Evolutionary conservation across 345 rosid genomes (phyloP).

Genomic region (Trapa bicornis): DNA sequence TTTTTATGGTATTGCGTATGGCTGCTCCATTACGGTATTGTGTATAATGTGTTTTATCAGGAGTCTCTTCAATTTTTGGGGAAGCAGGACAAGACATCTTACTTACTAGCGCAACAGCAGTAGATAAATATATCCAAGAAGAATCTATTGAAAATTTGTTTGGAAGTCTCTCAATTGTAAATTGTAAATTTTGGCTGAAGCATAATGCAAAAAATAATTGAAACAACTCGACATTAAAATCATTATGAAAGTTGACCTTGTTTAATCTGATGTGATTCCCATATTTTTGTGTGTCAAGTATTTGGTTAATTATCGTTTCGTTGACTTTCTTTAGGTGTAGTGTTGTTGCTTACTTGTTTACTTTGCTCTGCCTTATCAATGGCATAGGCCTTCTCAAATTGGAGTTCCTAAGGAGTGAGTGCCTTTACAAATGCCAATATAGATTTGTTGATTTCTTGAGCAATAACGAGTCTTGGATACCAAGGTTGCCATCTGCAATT

Average conservation of each 20-base stretch:
- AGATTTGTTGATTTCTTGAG: conserved; percentile 44
- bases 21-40: background rate
- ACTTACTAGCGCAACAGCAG: background rate
- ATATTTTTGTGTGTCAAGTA: background rate
- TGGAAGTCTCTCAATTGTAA: too few species aligned
- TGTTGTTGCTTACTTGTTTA: background rate
- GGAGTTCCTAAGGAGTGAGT: conserved; percentile 43
- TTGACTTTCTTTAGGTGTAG: background rate
- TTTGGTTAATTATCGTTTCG: too few species aligned
- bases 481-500: conserved; percentile 41
- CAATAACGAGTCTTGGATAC: conserved; percentile 23
- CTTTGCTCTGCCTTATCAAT: background rate
- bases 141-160: too few species aligned
- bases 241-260: background rate
- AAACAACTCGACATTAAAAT: too few species aligned
- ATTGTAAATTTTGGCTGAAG: too few species aligned
- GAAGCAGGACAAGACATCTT: background rate
- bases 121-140: background rate
- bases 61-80: background rate
- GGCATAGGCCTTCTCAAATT: conserved; percentile 50
- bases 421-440: conserved; percentile 18
- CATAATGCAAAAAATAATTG: too few species aligned
- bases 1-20: background rate
- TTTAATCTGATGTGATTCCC: background rate
- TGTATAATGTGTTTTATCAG: background rate